Conservation (phyloP, 371 early-diverging fungal genomes). For the Haplosporangium sp. region DNA sequence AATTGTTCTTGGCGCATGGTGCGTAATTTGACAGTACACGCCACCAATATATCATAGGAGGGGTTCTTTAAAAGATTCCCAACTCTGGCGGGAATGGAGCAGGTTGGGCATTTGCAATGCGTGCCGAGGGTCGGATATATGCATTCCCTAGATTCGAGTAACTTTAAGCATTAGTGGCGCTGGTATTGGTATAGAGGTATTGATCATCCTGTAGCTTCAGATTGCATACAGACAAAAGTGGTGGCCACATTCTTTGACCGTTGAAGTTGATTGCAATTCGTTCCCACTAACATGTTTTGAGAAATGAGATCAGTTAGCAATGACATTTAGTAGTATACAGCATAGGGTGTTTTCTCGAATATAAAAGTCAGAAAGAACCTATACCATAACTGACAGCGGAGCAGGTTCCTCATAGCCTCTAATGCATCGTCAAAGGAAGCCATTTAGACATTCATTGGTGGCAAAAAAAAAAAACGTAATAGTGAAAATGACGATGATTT, state of each 20-base stretch:
- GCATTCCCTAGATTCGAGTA: conserved; percentile 18
- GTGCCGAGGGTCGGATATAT: conserved; percentile 40
- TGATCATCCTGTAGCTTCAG: not conserved
- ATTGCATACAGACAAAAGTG: conserved; percentile 45
- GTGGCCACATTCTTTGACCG: conserved; percentile 50
- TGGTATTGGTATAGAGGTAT: not conserved
- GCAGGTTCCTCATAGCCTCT: conserved; percentile 22
- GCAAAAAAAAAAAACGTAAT: not conserved
- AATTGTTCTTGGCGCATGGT: conserved; percentile 12
- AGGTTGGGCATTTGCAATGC: conserved; percentile 43
- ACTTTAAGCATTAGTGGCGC: not conserved
- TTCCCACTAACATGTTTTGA: not conserved
- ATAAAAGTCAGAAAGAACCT: not conserved
- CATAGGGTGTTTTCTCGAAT: too few relatives aligned
- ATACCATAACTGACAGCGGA: conserved; percentile 44
- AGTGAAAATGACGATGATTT: not conserved
- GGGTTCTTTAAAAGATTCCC: conserved; percentile 44
- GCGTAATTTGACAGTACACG: conserved; percentile 36
- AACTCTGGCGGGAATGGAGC: conserved; percentile 38
- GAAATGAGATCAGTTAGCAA: not conserved
- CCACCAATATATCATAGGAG: conserved; percentile 52
- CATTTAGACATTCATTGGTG: conserved; percentile 3
- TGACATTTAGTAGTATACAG: not conserved
- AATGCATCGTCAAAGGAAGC: conserved; percentile 44
- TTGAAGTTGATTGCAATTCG: conserved; percentile 29